A percentile compares a stretch with the other conserved stretches of the same genome.
These are phyloP conservation scores for Allomyces macrogynus DNA, from an alignment of 192 early-diverging fungal species.

Conservation along the genomic window DNA sequence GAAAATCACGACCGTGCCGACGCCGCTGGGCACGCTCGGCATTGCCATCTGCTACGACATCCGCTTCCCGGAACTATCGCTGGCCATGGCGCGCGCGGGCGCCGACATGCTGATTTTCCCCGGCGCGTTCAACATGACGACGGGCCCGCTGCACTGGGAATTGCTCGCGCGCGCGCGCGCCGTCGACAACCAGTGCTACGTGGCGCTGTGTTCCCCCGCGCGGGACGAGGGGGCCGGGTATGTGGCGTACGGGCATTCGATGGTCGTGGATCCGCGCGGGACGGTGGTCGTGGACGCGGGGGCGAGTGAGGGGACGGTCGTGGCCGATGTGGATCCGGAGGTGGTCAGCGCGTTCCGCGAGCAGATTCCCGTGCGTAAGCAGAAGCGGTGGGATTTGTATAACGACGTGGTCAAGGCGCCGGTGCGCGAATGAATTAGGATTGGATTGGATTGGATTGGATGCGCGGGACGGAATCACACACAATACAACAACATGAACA, in stretches of 20 bases:
- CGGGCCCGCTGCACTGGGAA: constrained; percentile 93
- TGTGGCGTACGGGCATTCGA: constrained; percentile 87
- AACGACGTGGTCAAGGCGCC: too few species aligned
- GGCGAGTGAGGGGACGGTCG: neutral
- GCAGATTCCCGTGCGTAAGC: neutral
- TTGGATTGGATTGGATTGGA: too few species aligned
- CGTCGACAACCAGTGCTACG: constrained; percentile 75
- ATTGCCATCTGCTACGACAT: constrained; percentile 96
- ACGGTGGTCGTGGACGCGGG: neutral
- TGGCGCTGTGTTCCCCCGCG: constrained; percentile 90
- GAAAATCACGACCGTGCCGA: neutral
- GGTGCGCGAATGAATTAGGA: too few species aligned
- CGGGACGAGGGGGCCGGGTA: constrained; percentile 52
- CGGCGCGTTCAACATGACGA: constrained; percentile 88
- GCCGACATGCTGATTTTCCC: constrained; percentile 95
- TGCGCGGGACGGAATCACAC: too few species aligned
- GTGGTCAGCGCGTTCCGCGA: neutral
- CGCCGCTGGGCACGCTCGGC: constrained; percentile 58
- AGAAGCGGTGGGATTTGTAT: neutral
- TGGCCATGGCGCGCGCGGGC: constrained; percentile 9
- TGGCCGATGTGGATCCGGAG: neutral
- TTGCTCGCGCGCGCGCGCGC: constrained; percentile 63
- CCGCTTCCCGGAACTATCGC: constrained; percentile 81
- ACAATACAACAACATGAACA: too few species aligned
- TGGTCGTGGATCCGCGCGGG: constrained; percentile 51